Base-by-base conservation (phyloP, 306 rosid genomes). In the Biancaea sappan region DNA sequence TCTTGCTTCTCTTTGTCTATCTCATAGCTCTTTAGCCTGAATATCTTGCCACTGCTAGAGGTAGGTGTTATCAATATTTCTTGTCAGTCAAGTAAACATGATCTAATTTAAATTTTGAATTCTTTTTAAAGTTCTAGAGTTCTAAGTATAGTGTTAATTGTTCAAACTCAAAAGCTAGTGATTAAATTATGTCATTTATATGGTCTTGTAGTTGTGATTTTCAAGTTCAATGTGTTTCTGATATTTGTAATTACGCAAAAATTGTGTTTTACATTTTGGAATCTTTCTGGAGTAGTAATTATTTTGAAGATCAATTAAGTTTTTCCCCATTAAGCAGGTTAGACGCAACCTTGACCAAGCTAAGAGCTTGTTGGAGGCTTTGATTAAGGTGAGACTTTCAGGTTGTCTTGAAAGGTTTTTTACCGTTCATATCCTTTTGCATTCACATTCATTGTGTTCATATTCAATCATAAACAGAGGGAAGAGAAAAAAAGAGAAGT, bases 401-500 rank as follows among this genome's bases (percentile, higher is more conserved):
- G 32, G 32, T 32, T 19, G 8, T 32, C 58, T 18, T 41, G n/a
- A 26, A 61, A 46, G 28, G 11, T 19, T 21, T 41, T 75, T 2
- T 47, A 13, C 44, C 35, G 52, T 66, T 59, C 0, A 4, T 51
- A 63, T 52, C 48, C 32, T 60, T 51, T 69, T 74, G 73, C 32
- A 52, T 51, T 74, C 29, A 72, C 74, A 40, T 77, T 66, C 32
- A 73, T 67, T 52, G 56, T 74, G 38, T 64, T 35, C 52, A 28
- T 29, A 37, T 58, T 21, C 66, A 52, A 69, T 80, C 60, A 72
- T 72, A 63, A 83, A 66, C 94, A 94, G 96, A 88, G 98, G 80
- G 97, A 94, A 73, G 97, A 92, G 89, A 92, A 82, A 74, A 94
- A 92, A 77, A 86, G 96, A 80, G 95, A 90, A 51, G 86, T 88